Base-by-base conservation (phyloP, 805 yeast species). In the Maudiozyma bulderi region DNA sequence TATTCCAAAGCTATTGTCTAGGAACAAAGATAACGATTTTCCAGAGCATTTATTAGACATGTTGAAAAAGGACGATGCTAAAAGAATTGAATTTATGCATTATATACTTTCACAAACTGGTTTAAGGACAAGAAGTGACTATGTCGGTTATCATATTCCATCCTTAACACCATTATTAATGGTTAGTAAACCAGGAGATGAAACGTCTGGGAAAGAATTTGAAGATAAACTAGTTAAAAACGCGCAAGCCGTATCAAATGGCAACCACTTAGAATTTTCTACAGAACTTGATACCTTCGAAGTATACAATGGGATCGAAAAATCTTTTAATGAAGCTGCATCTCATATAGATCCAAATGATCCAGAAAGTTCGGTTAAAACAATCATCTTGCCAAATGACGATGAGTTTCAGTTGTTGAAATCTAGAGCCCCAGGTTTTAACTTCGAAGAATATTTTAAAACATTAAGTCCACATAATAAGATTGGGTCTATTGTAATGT, bases 371-470 rank as follows among this genome's bases (percentile, higher is more conserved):
- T 79, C 77, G 0, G 53, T 75, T 15, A 84, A 84, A 59, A 78
- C 81, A 40, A 59, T 88, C 4, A 48, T 66, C 3, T 35, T 64
- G 7, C 62, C 67, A 2, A 72, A 73, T 48, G 70, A 78, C 3
- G 62, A 61, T 13, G 73, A 73, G 6, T 59, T 58, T 0, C 47
- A 69, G 1, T 90, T 95, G 1, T 73, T 73, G 7, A 50, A 69
- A 7, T 72, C 70, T 45, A 59, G 71, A 10, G 84, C 95, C 0
- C 91, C 96, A 0, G 81, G 79, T 63, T 91, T 91, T 68, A 79
- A 84, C 57, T 74, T 83, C 59, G 55, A 61, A 8, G 58, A 69
- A 34, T 93, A 82, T 63, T 84, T 75, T 61, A 56, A 52, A 43
- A 51, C 53, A 33, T 56, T 60, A 57, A 61, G 56, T 40, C 58